A percentile compares a stretch with the other conserved stretches of the same genome.
Evolutionary conservation across 2,329 filamentous ascomycete genomes (phyloP).

Genomic region (Dryadomyces quercivorus): DNA sequence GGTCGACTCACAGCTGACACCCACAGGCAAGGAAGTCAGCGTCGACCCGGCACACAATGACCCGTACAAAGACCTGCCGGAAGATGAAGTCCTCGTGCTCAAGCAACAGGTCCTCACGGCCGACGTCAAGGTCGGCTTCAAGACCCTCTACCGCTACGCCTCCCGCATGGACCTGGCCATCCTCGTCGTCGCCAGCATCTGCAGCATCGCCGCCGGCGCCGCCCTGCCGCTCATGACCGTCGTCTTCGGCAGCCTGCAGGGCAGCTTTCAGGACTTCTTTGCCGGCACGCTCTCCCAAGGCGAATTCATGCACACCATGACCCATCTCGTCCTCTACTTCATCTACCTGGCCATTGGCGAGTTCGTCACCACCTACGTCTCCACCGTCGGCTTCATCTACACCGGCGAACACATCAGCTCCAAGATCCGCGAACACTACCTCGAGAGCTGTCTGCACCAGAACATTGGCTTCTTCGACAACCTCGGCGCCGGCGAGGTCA

Average conservation of each 20-base stretch:
- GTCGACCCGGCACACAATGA: constrained; percentile 20
- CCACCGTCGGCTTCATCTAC: constrained; percentile 84
- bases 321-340: constrained; percentile 64
- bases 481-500: constrained; percentile 83
- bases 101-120: constrained; percentile 56
- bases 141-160: constrained; percentile 58
- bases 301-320: constrained; percentile 48
- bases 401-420: constrained; percentile 67
- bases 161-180: constrained; percentile 52
- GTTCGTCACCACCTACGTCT: constrained; percentile 65
- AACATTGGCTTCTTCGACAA: constrained; percentile 94
- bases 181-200: constrained; percentile 46
- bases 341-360: constrained; percentile 74
- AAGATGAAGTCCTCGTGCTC: constrained; percentile 54
- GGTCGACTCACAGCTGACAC: constrained; percentile 29
- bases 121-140: constrained; percentile 49
- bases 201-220: constrained; percentile 52
- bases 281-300: constrained; percentile 30
- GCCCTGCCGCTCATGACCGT: constrained; percentile 71
- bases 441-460: constrained; percentile 71
- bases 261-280: constrained; percentile 56
- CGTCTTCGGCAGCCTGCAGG: constrained; percentile 66
- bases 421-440: constrained; percentile 72
- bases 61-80: constrained; percentile 49
- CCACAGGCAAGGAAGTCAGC: neutral